Base-by-base conservation (phyloP, 2,329 filamentous ascomycete genomes). In the Colletotrichum sp. region DNA sequence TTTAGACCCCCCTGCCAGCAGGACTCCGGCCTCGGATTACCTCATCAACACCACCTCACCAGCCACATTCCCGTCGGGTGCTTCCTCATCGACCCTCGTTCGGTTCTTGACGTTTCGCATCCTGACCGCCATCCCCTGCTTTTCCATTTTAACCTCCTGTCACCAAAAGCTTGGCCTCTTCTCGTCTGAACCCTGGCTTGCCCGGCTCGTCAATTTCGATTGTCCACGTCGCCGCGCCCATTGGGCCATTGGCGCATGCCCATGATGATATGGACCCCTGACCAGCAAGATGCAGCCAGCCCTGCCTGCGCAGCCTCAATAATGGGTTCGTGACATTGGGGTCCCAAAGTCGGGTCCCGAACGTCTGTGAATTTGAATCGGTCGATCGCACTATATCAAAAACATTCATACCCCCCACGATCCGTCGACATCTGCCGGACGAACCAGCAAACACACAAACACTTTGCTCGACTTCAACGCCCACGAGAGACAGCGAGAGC, bases 141-240 rank as follows among this genome's bases (percentile, higher is more conserved):
- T 62, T n/a, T 16, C 25, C 8, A 34, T n/a, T 73, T 68, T 72
- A 75, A 52, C 70, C 73, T 75, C 73, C 58, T 75, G 73, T 75
- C 73, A 75, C 64, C 73, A 52, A 73, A 75, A 75, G 73, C 73
- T 75, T 75, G 64, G 73, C 73, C 22, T 70, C 16, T n/a, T 30
- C 39, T 52, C 73, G 58, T 73, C 73, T 73, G 70, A 75, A 73
- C 73, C 69, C 64, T 22, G 32, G 13, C 22, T 8, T 25, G 15
- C 10, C n/a, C 22, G 28, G 43, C 32, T 73, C 70, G 28, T 58
- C 70, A 52, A 73, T 30, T 60, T 30, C 28, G 18, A 48, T 27
- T 55, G 43, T 7, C 27, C 56, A 52, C 18, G 27, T 6, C 30
- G 32, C 34, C 27, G n/a, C 22, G n/a, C 36, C 43, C 2, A 22